Evolutionary conservation across 23 red algal genomes (phyloP).

Genomic region (Pyropia yezoensis): DNA sequence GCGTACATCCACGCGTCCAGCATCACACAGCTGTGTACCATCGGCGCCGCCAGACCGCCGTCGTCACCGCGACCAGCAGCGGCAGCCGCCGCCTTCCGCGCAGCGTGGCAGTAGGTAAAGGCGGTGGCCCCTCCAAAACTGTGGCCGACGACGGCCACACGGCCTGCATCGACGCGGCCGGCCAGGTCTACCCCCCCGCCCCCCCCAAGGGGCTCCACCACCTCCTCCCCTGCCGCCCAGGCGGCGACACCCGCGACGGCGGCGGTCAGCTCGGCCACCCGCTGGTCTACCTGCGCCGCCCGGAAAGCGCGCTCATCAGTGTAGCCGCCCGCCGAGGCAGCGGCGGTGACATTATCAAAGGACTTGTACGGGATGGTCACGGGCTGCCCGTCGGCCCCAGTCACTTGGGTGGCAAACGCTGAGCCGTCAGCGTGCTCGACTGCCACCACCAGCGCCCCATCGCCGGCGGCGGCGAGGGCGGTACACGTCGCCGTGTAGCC

Average conservation of each 20-base stretch:
- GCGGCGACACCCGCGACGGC: neutral
- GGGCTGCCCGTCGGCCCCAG: too few relatives aligned
- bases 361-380: neutral
- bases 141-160: slow-evolving; percentile 27
- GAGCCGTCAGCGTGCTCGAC: slow-evolving; percentile 40
- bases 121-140: slow-evolving; percentile 37
- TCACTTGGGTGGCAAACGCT: slow-evolving; percentile 13
- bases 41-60: neutral
- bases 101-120: neutral
- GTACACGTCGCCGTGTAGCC: slow-evolving; percentile 20
- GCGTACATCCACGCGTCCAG: slow-evolving; percentile 42
- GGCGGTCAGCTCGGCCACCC: slow-evolving; percentile 16
- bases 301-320: slow-evolving; percentile 16
- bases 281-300: slow-evolving; percentile 9
- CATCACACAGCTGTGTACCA: slow-evolving; percentile 10
- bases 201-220: neutral
- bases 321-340: slow-evolving; percentile 9
- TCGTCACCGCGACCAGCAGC: neutral
- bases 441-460: slow-evolving; percentile 10
- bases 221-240: neutral
- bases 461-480: slow-evolving; percentile 20
- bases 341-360: slow-evolving; percentile 2
- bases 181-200: neutral
- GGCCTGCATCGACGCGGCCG: slow-evolving; percentile 16
- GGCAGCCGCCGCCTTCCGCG: too few relatives aligned